Evolutionary conservation across 2,329 filamentous ascomycete genomes (phyloP).

Genomic region (Diaporthe sp.): DNA sequence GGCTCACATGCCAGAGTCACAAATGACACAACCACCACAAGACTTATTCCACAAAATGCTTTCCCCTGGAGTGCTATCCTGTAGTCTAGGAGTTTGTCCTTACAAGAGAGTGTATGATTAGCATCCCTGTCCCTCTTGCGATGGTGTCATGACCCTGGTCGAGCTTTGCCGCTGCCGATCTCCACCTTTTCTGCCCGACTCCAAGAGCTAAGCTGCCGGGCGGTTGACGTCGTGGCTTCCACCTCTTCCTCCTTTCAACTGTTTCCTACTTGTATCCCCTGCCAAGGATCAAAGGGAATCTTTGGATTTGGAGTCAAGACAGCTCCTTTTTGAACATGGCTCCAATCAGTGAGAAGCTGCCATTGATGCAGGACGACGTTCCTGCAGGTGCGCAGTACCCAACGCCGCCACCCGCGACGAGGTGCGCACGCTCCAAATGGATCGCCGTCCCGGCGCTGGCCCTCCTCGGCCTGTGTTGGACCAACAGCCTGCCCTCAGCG

Average conservation of each 20-base stretch:
- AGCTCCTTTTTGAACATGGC: slow-evolving; percentile 33
- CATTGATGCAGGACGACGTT: slow-evolving; percentile 45
- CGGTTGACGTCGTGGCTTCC: background rate
- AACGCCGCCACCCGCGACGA: background rate
- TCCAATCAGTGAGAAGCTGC: slow-evolving; percentile 44
- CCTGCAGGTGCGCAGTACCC: background rate
- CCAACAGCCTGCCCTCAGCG: slow-evolving; percentile 1
- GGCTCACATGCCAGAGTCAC: no score
- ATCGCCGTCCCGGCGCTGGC: slow-evolving; percentile 19
- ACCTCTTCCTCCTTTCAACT: background rate
- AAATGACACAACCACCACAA: no score
- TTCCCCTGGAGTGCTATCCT: background rate
- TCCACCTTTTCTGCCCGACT: slow-evolving; percentile 1
- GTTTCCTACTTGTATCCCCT: background rate
- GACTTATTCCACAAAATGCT: no score
- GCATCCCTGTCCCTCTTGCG: background rate
- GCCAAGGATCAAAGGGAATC: background rate
- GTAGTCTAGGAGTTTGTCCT: background rate
- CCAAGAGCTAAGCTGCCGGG: slow-evolving; percentile 2
- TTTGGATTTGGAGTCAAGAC: background rate
- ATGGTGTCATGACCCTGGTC: slow-evolving; percentile 16
- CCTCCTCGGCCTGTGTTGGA: slow-evolving; percentile 26
- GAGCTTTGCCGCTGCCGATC: slow-evolving; percentile 12
- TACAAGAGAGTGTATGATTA: background rate
- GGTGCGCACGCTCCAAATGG: slow-evolving; percentile 25